A percentile compares a stretch with the other conserved stretches of the same genome.
Conservation (phyloP, 2,329 filamentous ascomycete genomes). For the Aspergillus jensenii region DNA sequence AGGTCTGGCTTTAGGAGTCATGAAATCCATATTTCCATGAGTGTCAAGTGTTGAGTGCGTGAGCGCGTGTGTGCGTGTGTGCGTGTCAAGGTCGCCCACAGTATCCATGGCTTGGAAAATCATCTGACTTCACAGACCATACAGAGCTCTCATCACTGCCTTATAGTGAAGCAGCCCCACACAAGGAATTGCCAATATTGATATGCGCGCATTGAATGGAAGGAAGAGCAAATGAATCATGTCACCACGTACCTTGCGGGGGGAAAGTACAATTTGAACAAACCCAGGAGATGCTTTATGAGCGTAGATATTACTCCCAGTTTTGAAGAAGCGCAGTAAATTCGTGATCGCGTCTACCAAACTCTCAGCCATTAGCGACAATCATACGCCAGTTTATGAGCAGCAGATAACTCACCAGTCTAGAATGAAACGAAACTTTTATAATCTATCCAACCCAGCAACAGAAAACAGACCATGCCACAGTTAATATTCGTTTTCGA, state of each 20-base stretch:
- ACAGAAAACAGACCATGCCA: constrained; percentile 24
- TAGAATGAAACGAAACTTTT: constrained; percentile 25
- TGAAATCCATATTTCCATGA: no score
- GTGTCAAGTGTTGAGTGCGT: no score
- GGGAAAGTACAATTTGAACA: constrained; percentile 16
- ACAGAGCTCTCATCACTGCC: neutral
- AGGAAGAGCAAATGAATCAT: neutral
- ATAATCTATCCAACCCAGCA: constrained; percentile 28
- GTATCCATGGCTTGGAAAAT: no score
- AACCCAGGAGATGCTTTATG: constrained; percentile 13
- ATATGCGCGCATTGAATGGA: neutral
- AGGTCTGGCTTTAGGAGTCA: neutral
- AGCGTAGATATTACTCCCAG: constrained; percentile 14
- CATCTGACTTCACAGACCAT: neutral
- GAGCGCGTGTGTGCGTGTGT: no score
- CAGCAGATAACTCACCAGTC: constrained; percentile 32
- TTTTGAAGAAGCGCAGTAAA: constrained; percentile 19
- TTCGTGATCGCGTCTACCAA: constrained; percentile 32
- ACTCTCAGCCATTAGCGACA: constrained; percentile 12
- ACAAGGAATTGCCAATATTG: neutral
- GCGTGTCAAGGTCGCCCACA: no score
- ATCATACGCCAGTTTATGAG: constrained; percentile 5
- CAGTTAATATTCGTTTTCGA: constrained; percentile 19
- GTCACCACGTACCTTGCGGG: constrained; percentile 18
- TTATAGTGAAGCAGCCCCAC: neutral